phyloP scores from a whole-genome alignment of 1,139 yeast species.

The Pneumocystis wakefieldiae region DNA sequence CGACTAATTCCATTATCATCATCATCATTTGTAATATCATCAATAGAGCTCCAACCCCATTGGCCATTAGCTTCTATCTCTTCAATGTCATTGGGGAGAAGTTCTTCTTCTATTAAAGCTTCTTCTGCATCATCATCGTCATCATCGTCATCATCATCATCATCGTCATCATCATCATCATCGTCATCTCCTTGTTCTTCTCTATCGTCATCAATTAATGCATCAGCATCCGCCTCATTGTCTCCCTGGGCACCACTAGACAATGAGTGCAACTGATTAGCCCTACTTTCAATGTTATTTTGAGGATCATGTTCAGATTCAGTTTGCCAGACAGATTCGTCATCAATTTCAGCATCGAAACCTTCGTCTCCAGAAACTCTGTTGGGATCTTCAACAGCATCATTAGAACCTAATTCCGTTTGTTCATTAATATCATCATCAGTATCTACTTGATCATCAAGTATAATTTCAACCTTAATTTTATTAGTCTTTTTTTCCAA shows the following conservation, averaged over 20 bases:
- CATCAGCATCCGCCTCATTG: slow-evolving; percentile 27
- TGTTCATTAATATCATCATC: slow-evolving; percentile 19
- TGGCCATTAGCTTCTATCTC: neutral
- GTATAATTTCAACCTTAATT: slow-evolving; percentile 17
- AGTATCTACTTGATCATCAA: slow-evolving; percentile 21
- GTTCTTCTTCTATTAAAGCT: slow-evolving; percentile 10
- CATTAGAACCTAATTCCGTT: slow-evolving; percentile 12
- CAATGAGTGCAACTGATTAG: neutral
- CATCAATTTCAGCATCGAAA: slow-evolving; percentile 19
- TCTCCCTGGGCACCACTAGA: slow-evolving; percentile 1
- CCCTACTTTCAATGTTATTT: neutral
- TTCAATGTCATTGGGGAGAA: slow-evolving; percentile 4
- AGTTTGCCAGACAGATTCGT: slow-evolving; percentile 20
- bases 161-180: slow-evolving; percentile 11
- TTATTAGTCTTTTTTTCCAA: neutral
- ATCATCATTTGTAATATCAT: neutral
- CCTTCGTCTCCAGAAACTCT: slow-evolving; percentile 18
- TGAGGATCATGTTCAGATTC: neutral
- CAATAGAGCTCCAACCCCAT: slow-evolving; percentile 1
- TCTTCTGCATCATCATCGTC: slow-evolving; percentile 12
- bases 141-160: slow-evolving; percentile 16
- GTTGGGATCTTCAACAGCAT: slow-evolving; percentile 14
- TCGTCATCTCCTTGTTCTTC: slow-evolving; percentile 12
- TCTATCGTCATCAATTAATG: slow-evolving; percentile 17
- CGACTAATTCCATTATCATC: neutral